These are phyloP conservation scores for Lepidium africanum DNA, from an alignment of 345 rosid species.

Conservation along the genomic window DNA sequence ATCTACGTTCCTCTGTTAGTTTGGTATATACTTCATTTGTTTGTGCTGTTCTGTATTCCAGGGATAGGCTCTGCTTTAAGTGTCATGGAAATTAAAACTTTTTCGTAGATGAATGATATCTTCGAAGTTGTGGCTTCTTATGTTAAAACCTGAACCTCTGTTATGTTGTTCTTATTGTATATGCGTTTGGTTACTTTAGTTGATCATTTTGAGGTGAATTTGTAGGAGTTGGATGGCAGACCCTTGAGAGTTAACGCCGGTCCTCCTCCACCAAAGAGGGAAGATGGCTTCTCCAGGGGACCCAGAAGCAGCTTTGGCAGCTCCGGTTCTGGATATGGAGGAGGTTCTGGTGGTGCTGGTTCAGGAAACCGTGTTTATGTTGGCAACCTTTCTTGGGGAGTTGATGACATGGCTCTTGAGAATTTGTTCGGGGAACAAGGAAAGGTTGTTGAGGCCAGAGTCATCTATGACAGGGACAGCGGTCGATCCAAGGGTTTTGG, in stretches of 20 bases:
- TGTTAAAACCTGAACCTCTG: neutral
- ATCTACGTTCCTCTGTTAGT: neutral
- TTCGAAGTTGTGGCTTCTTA: neutral
- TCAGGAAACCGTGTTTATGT: conserved; percentile 62
- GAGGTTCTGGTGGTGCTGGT: conserved; percentile 21
- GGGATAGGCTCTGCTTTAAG: neutral
- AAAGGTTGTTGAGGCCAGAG: conserved; percentile 82
- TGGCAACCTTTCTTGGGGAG: conserved; percentile 93
- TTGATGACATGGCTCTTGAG: conserved; percentile 81
- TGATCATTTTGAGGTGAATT: neutral
- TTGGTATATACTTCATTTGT: neutral
- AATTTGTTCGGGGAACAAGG: conserved; percentile 80
- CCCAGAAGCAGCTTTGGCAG: conserved; percentile 27
- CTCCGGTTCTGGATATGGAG: conserved; percentile 26
- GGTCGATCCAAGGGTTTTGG: conserved; percentile 98
- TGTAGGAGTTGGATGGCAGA: conserved; percentile 90
- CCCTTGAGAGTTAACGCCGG: conserved; percentile 77
- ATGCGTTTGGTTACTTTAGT: neutral
- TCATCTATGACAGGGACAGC: conserved; percentile 84
- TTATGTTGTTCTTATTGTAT: neutral
- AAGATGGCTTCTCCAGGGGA: conserved; percentile 39
- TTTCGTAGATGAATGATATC: neutral
- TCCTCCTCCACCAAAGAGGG: conserved; percentile 73
- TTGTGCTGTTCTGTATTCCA: neutral
- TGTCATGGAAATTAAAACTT: neutral